phyloP scores from a whole-genome alignment of 306 rosid genomes.

The Castanea sativa region DNA sequence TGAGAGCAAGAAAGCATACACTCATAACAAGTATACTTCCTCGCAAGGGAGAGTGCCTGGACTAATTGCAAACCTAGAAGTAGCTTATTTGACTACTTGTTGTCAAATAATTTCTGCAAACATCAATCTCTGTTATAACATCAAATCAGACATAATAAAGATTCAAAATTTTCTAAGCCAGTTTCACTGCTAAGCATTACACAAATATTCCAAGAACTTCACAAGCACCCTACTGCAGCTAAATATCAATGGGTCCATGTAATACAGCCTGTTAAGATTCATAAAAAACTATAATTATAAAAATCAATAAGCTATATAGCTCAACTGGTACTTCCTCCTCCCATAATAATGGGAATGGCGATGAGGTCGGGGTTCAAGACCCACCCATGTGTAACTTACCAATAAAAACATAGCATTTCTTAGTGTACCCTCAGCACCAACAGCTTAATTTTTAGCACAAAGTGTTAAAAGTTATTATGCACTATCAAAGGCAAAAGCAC shows the following conservation, averaged over 20 bases:
- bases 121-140: not conserved
- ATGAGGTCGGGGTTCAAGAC: too few relatives aligned
- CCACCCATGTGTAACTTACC: not conserved
- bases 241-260: not conserved
- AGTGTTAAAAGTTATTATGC: not conserved
- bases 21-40: too few relatives aligned
- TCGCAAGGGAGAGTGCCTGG: too few relatives aligned
- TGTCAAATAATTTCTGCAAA: not conserved
- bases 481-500: slow-evolving; percentile 1
- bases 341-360: too few relatives aligned
- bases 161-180: not conserved
- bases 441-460: not conserved
- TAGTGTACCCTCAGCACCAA: not conserved
- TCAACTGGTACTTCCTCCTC: too few relatives aligned
- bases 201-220: not conserved
- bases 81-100: not conserved
- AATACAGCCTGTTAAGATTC: not conserved
- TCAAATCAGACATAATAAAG: not conserved
- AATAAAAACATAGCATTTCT: not conserved
- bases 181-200: not conserved
- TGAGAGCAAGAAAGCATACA: too few relatives aligned
- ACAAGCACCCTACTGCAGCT: not conserved
- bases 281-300: not conserved
- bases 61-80: too few relatives aligned
- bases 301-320: not conserved